Base-by-base conservation (phyloP, 805 yeast genomes). In the Candida peoriensis region DNA sequence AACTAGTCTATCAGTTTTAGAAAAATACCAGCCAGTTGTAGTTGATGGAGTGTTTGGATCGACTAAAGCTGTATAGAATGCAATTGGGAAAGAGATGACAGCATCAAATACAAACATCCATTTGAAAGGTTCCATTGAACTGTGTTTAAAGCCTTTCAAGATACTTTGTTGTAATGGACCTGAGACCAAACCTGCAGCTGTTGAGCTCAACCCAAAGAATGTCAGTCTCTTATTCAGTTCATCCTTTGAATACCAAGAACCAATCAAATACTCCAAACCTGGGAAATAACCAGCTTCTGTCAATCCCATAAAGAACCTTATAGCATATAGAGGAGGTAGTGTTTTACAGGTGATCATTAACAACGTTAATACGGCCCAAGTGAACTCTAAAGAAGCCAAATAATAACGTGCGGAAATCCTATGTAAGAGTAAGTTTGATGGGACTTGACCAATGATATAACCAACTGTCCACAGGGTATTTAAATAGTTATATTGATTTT, bases 391-490 rank as follows among this genome's bases (percentile, higher is more conserved):
- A 2, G 59, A 55, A 8, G 70, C 72, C 24, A 71, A 48, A 37
- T 64, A 69, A 37, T 53, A 65, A 24, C 72, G 46, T 8, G 72
- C 68, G 9, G 69, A 59, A 4, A 66, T 52, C 24, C 60, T 47
- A 39, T 63, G 68, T 27, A 68, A 46, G 8, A 70, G 48, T 36
- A 57, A 42, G 26, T 63, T 63, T 1, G 72, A 62, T 4, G 76
- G 76, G 16, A 70, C 54, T 38, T 66, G 72, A 4, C 75, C 75
- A 29, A 72, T 46, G 27, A 70, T 60, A 38, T 71, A 71, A 8
- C 77, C 77, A 15, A 66, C 65, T 1, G 75, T 64, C 66, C 68
- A 70, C 18, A 61, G 38, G 1, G 75, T 61, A 8, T 55, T 51
- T 47, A 70, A 43, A 38, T 65, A 66, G 41, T 72, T 71, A 40